phyloP scores from a whole-genome alignment of 2,329 filamentous ascomycete species.

The Mycosphaerella sp. region DNA sequence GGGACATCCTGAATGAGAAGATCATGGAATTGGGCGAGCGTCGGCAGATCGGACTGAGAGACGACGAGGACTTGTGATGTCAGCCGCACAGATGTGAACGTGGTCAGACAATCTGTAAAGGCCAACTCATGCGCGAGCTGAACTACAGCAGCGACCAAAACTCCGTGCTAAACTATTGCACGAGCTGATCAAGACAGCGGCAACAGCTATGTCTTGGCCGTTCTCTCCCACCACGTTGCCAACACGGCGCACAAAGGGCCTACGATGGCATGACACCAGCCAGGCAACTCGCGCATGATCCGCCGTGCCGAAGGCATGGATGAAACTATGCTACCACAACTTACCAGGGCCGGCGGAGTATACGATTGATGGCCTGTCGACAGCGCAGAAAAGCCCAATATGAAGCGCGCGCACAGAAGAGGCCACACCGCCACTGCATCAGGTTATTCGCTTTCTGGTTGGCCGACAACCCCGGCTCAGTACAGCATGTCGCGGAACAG shows the following conservation, averaged over 20 bases:
- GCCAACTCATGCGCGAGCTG: too few species aligned
- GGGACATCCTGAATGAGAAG: constrained; percentile 77
- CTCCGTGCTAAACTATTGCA: neutral
- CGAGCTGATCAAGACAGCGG: neutral
- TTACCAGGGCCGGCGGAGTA: neutral
- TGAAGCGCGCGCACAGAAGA: neutral
- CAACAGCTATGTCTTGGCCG: constrained; percentile 4
- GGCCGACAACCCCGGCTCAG: neutral
- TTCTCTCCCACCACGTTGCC: constrained; percentile 4
- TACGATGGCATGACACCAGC: neutral
- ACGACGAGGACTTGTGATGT: constrained; percentile 42
- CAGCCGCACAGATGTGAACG: neutral
- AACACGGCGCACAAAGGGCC: neutral
- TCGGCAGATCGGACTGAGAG: constrained; percentile 56
- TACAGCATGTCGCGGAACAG: neutral
- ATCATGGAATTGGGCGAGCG: constrained; percentile 78
- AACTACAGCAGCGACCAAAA: neutral
- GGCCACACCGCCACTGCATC: neutral
- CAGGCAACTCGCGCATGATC: neutral
- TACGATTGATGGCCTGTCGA: neutral
- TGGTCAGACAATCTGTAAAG: too few species aligned
- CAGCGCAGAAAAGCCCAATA: neutral
- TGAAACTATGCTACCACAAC: neutral
- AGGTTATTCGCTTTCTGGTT: neutral
- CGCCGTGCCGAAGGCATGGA: neutral